Evolutionary conservation across 2,329 filamentous ascomycete genomes (phyloP).

Genomic region (Microcyclosporella mali): DNA sequence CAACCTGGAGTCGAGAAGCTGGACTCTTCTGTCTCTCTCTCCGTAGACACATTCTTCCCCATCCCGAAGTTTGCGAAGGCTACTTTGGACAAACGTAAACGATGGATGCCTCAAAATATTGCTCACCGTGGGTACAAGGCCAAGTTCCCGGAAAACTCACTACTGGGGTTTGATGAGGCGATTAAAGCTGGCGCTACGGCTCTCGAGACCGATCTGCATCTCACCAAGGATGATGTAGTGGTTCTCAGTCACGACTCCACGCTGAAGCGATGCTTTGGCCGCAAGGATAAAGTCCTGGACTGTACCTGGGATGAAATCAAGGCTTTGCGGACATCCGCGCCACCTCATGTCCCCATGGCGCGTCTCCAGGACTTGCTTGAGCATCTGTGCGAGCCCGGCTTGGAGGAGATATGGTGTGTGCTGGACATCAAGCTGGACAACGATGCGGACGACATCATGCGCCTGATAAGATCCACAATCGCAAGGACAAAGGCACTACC

Average conservation of each 20-base stretch:
- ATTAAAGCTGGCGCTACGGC: constrained; percentile 69
- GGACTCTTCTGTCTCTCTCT: constrained; percentile 19
- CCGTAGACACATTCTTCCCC: constrained; percentile 22
- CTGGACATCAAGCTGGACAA: constrained; percentile 86
- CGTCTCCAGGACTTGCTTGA: constrained; percentile 66
- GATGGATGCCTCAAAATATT: constrained; percentile 60
- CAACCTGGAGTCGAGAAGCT: constrained; percentile 28
- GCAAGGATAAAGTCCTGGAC: constrained; percentile 65
- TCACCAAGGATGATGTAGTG: constrained; percentile 75
- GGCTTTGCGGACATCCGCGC: constrained; percentile 59
- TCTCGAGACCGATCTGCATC: constrained; percentile 81
- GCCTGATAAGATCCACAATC: constrained; percentile 60
- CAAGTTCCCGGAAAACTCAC: constrained; percentile 75
- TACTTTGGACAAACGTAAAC: constrained; percentile 19
- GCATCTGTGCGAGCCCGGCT: constrained; percentile 59
- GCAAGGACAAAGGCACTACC: constrained; percentile 19
- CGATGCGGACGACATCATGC: constrained; percentile 63
- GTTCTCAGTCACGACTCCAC: constrained; percentile 66
- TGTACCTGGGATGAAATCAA: constrained; percentile 70
- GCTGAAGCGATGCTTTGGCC: constrained; percentile 74
- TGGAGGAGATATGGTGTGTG: constrained; percentile 69
- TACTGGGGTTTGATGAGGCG: constrained; percentile 70
- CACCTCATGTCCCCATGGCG: constrained; percentile 67
- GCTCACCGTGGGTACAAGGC: constrained; percentile 76
- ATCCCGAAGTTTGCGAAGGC: constrained; percentile 19